These are phyloP conservation scores for Alternaria sp. DNA, from an alignment of 2,329 filamentous ascomycete genomes.

Conservation along the genomic window DNA sequence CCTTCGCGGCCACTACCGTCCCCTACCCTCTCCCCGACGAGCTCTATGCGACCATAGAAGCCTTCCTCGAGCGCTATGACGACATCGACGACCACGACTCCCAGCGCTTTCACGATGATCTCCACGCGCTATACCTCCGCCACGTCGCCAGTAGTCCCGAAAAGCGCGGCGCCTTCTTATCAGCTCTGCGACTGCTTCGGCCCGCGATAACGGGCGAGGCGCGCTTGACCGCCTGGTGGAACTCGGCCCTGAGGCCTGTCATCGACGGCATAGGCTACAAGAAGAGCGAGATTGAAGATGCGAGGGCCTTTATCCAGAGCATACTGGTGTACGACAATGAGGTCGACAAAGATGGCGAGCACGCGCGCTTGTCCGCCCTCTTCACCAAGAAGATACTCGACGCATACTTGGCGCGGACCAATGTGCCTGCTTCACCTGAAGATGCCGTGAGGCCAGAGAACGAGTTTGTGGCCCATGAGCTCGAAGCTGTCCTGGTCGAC, in stretches of 20 bases:
- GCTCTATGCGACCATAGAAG: constrained; percentile 65
- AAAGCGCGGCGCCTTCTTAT: constrained; percentile 71
- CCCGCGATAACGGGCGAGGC: constrained; percentile 68
- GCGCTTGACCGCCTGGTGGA: constrained; percentile 75
- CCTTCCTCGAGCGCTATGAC: constrained; percentile 71
- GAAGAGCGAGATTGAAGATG: constrained; percentile 68
- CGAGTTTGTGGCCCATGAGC: constrained; percentile 56
- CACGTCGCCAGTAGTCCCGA: constrained; percentile 63
- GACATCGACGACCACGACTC: constrained; percentile 70
- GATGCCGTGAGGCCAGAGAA: constrained; percentile 52
- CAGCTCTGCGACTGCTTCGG: constrained; percentile 68
- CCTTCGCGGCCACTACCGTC: constrained; percentile 51
- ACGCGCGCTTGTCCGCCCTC: constrained; percentile 52
- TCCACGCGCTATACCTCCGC: constrained; percentile 70
- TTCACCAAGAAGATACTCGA: constrained; percentile 62
- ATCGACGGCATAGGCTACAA: constrained; percentile 65
- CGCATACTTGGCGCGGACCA: constrained; percentile 52
- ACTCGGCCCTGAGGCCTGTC: constrained; percentile 64
- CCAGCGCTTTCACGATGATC: constrained; percentile 76
- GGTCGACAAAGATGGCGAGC: constrained; percentile 57
- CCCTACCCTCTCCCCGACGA: constrained; percentile 69
- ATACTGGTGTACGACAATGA: constrained; percentile 69
- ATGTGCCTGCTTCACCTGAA: constrained; percentile 45
- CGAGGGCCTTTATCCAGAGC: constrained; percentile 67
- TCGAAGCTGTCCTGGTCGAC: constrained; percentile 59